Base-by-base conservation (phyloP, 179 eudicot species). In the Sideroxylon spinosum region DNA sequence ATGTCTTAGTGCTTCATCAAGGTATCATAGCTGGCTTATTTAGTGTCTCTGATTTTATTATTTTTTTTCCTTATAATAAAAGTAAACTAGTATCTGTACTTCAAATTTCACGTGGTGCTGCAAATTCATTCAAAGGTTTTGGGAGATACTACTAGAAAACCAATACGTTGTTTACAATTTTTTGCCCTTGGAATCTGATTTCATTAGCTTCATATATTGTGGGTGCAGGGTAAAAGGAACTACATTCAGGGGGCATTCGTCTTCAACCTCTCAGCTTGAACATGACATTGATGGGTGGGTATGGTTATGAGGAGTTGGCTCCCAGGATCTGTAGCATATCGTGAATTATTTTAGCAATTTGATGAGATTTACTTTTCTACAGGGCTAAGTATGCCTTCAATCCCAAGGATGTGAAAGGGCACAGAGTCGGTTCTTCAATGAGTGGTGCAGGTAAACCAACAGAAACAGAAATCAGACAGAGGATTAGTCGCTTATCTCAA, bases 371-470 rank as follows among this genome's bases (percentile, higher is more conserved):
- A 64, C 70, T 46, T 29, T 49, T 65, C 50, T 68, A 46, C 83
- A 96, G 99, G 77, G 88, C 91, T 19, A 83, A 86, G 48, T 89
- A 79, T 78, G 98, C 97, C 29, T 92, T 94, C 82, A 94, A 91
- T 5, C 99, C 99, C 0, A 96, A 91, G 81, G 97, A 96, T 71
- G 88, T 88, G 69, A 82, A 82, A 60, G 53, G 75, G 71, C 77
- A 78, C 20, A 88, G 76, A 57, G 86, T 75, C 52, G 85, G 75
- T 71, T 73, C 85, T 74, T 79, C 88, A 62, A 84, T 86, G 19
- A 80, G 69, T 64, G 68, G 56, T 74, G 74, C 78, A 26, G 53
- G 75, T 56, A 82, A 77, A 81, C 81, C 80, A 73, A 86, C 90
- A 29, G 97, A 92, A 85, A 67, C 79, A 56, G 95, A 88, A 64